phyloP scores from a whole-genome alignment of 176 grass and related monocot species.

The Phragmites australis region DNA sequence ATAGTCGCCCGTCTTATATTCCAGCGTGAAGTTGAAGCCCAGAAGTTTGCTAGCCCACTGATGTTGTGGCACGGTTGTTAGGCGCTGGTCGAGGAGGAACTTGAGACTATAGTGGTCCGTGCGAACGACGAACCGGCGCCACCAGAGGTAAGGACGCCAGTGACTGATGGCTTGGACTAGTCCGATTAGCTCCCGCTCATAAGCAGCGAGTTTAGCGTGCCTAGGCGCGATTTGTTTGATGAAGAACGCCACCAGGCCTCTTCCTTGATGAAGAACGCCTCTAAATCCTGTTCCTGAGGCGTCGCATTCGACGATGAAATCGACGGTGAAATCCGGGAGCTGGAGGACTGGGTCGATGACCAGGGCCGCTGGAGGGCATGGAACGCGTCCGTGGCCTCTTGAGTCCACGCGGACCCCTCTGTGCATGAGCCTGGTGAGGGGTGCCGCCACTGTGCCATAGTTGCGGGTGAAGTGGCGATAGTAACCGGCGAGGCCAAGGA shows the following conservation, averaged over 20 bases:
- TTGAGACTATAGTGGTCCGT: too few relatives aligned
- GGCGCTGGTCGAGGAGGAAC: too few relatives aligned
- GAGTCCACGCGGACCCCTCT: neutral
- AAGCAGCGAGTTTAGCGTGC: neutral
- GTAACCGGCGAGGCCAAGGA: neutral
- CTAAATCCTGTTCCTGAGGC: neutral
- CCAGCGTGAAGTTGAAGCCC: too few relatives aligned
- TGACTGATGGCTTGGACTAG: too few relatives aligned
- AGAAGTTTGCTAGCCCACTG: too few relatives aligned
- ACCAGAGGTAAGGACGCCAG: too few relatives aligned
- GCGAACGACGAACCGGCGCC: too few relatives aligned
- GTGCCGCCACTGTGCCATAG: neutral
- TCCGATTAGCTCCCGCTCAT: too few relatives aligned
- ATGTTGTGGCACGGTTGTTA: too few relatives aligned
- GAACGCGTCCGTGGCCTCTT: neutral
- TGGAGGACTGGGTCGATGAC: accelerated
- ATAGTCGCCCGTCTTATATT: too few relatives aligned
- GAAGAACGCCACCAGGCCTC: neutral
- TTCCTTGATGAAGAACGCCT: neutral
- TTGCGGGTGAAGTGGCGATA: neutral
- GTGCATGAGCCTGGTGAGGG: neutral
- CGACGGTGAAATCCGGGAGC: accelerated
- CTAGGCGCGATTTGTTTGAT: neutral
- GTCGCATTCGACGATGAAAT: neutral
- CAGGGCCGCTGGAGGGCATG: accelerated